Percentiles rank a stretch among this genome's conserved stretches.
Evolutionary conservation across 345 rosid genomes (phyloP).

Genomic region (Populus nigra): DNA sequence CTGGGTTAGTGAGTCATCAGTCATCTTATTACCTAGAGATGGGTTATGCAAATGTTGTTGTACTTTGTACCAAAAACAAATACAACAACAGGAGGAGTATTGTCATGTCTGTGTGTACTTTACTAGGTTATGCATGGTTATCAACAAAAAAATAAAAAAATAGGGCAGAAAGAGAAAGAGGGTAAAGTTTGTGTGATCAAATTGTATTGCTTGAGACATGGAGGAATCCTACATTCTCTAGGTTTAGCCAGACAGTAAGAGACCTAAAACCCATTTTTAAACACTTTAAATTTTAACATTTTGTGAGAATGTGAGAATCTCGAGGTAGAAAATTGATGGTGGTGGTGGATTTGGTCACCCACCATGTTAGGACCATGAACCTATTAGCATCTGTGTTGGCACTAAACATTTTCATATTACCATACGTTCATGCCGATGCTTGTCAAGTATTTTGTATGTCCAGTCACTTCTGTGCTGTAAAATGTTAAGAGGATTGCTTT

Average conservation of each 20-base stretch:
- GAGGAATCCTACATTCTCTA: conserved; percentile 45
- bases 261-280: conserved; percentile 15
- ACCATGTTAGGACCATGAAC: conserved; percentile 18
- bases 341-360: conserved; percentile 38
- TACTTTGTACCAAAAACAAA: background rate
- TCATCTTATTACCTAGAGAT: conserved; percentile 13
- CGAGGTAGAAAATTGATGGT: conserved; percentile 34
- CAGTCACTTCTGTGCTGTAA: conserved; percentile 34
- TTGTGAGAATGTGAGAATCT: conserved; percentile 50
- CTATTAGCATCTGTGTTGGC: conserved; percentile 13
- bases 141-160: background rate
- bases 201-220: background rate
- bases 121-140: background rate
- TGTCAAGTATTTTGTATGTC: background rate
- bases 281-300: background rate
- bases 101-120: conserved; percentile 8
- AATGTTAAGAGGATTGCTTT: conserved; percentile 12
- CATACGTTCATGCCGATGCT: background rate
- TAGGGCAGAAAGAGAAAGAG: background rate
- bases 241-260: conserved; percentile 41
- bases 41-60: conserved; percentile 4
- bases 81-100: background rate
- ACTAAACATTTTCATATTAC: background rate
- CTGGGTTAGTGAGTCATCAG: conserved; percentile 16
- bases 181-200: background rate